A percentile compares a stretch with the other conserved stretches of the same genome.
Evolutionary conservation across 352 stramenopile genomes (phyloP).

Genomic region (Thraustochytrium sp.): DNA sequence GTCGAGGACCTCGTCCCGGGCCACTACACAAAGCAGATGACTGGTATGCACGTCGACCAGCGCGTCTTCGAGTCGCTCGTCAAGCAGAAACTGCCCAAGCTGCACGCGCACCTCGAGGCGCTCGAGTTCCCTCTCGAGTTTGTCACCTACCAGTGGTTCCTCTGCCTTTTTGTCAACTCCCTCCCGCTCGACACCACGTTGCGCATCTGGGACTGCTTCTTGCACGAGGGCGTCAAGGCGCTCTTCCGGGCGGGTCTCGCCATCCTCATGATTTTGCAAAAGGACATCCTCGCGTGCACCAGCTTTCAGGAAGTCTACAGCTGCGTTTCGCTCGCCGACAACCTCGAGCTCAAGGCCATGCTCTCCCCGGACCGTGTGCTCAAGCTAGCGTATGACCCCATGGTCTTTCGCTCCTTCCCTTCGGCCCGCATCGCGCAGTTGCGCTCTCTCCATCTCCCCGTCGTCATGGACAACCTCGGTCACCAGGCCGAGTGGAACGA

Average conservation of each 20-base stretch:
- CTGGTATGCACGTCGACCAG: slow-evolving; percentile 76
- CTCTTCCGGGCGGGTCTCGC: slow-evolving; percentile 71
- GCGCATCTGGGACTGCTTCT: slow-evolving; percentile 79
- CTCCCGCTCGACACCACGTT: slow-evolving; percentile 75
- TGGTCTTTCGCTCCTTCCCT: slow-evolving; percentile 10
- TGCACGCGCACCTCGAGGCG: slow-evolving; percentile 63
- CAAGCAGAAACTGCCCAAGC: slow-evolving; percentile 68
- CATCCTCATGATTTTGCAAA: slow-evolving; percentile 56
- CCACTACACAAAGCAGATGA: slow-evolving; percentile 77
- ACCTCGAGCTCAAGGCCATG: neutral
- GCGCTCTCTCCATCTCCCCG: neutral
- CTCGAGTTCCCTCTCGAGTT: slow-evolving; percentile 73
- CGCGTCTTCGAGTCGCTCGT: slow-evolving; percentile 74
- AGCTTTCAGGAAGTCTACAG: slow-evolving; percentile 33
- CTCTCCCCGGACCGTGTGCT: slow-evolving; percentile 14
- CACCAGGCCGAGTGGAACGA: slow-evolving; percentile 24
- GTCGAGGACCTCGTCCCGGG: slow-evolving; percentile 78
- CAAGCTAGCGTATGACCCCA: slow-evolving; percentile 17
- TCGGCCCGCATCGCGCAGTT: slow-evolving; percentile 20
- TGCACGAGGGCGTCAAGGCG: slow-evolving; percentile 77
- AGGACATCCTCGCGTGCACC: slow-evolving; percentile 16
- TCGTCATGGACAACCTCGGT: slow-evolving; percentile 13
- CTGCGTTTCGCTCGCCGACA: slow-evolving; percentile 28
- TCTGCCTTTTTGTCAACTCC: slow-evolving; percentile 84
- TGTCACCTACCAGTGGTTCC: slow-evolving; percentile 84